Evolutionary conservation across 78 protist genomes (phyloP), one percentile per base, ranked within the genome.

Genomic region (Andalucia godoyi): DNA sequence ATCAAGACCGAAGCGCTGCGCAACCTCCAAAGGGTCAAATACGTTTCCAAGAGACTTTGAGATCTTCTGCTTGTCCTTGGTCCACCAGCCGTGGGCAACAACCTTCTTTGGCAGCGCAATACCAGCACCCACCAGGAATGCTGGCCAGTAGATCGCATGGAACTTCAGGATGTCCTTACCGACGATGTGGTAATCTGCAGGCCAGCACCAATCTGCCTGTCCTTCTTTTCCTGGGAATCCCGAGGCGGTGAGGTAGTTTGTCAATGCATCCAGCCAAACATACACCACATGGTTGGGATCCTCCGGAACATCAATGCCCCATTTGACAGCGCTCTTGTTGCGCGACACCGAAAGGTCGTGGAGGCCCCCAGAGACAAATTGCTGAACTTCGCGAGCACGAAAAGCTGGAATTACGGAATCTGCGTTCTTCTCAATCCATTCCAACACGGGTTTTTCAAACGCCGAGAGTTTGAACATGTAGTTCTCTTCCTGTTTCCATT

Each of bases 261-360:
- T 65, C 15, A 95, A 74, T 2, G 99, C 99, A 59, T 95, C 99
- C 41, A 92, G 62, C 99, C 99, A 95, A 10, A 95, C 99, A 63
- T 95, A 95, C 64, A 95, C 87, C 6, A 87, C 78, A 2, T 65
- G 76, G 39, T 76, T 84, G 34, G 49, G 9, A 21, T 17, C 58
- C 57, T 74, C 74, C 5, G 98, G 98, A 27, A 87, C 87, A 0
- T 66, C 82, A 6, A 94, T 72, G 17, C 96, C 98, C 98, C 98
- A 94, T 4, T 51, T 1, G 49, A 77, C 65, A 0, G 78, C 9
- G 0, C 57, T 41, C 3, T 58, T 53, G 37, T 81, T 66, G 9
- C 98, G 71, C 0, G 93, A 87, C 41, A 87, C 43, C 43, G 90
- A 85, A 18, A 93, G 57, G 62, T 71, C 76, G 21, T 50, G 43